These are phyloP conservation scores for Ustilago sp. DNA, from an alignment of 1,284 basidiomycete genomes.

Conservation along the genomic window DNA sequence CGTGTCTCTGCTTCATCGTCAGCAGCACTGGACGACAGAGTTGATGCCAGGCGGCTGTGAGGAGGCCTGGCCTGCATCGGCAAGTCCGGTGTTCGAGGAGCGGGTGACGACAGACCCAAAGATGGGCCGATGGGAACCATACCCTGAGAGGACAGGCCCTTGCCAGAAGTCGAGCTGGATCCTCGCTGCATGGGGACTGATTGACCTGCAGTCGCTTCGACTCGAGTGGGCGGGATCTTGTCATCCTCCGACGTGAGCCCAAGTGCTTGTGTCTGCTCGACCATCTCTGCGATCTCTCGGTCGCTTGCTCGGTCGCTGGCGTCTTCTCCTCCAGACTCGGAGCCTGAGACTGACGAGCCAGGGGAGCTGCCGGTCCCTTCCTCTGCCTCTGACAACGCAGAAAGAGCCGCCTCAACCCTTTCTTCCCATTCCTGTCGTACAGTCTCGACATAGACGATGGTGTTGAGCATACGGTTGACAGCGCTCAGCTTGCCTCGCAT, in stretches of 20 bases:
- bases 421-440: constrained; percentile 97
- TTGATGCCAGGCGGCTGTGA: constrained; percentile 34
- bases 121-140: constrained; percentile 9
- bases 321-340: constrained; percentile 62
- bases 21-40: constrained; percentile 23
- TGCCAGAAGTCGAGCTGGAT: constrained; percentile 17
- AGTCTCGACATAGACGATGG: constrained; percentile 95
- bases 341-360: constrained; percentile 33
- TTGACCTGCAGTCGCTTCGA: not conserved
- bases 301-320: constrained; percentile 72
- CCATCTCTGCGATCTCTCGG: constrained; percentile 27
- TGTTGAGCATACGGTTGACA: constrained; percentile 96
- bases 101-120: constrained; percentile 14
- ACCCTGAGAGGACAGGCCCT: constrained; percentile 23
- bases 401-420: constrained; percentile 78
- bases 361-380: constrained; percentile 35
- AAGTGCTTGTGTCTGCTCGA: constrained; percentile 1
- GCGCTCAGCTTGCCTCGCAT: constrained; percentile 94
- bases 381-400: constrained; percentile 69
- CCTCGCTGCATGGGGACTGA: constrained; percentile 26
- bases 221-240: not conserved
- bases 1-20: constrained; percentile 35
- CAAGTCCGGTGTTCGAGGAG: constrained; percentile 17
- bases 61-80: constrained; percentile 8
- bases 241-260: constrained; percentile 1